These are phyloP conservation scores for Syzygium aqueum DNA, from an alignment of 345 rosid species.

Conservation along the genomic window DNA sequence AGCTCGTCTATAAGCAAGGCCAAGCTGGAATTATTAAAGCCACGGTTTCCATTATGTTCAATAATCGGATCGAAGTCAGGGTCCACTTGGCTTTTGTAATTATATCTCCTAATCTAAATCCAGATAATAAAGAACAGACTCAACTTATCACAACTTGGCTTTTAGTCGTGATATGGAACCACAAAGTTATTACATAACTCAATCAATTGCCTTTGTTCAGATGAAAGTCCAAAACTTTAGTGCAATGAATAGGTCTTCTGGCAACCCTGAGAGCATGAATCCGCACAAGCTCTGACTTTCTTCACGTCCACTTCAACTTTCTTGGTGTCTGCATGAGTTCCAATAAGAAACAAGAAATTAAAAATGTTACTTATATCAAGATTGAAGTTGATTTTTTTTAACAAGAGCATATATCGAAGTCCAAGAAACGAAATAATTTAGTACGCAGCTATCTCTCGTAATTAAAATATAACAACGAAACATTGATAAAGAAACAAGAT, in stretches of 20 bases:
- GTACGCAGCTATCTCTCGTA: too few relatives aligned
- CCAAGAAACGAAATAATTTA: neutral
- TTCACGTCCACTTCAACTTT: neutral
- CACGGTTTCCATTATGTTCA: neutral
- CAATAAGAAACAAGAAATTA: too few relatives aligned
- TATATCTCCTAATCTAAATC: neutral
- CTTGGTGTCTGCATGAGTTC: neutral
- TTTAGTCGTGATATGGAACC: neutral
- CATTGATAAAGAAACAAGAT: neutral
- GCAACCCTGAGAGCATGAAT: neutral
- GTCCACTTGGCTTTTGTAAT: neutral
- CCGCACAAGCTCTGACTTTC: neutral
- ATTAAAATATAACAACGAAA: too few relatives aligned
- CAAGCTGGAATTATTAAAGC: neutral
- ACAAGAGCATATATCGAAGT: neutral
- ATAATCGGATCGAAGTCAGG: neutral
- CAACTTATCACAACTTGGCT: neutral
- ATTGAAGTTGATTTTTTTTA: neutral
- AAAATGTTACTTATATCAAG: neutral
- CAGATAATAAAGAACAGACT: neutral
- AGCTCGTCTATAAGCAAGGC: slow-evolving; percentile 90
- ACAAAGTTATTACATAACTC: neutral
- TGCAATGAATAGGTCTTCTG: neutral
- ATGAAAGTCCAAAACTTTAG: neutral
- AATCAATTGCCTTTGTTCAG: neutral